These are phyloP conservation scores for Colletotrichum filicis DNA, from an alignment of 2,329 filamentous ascomycete genomes.

Conservation along the genomic window DNA sequence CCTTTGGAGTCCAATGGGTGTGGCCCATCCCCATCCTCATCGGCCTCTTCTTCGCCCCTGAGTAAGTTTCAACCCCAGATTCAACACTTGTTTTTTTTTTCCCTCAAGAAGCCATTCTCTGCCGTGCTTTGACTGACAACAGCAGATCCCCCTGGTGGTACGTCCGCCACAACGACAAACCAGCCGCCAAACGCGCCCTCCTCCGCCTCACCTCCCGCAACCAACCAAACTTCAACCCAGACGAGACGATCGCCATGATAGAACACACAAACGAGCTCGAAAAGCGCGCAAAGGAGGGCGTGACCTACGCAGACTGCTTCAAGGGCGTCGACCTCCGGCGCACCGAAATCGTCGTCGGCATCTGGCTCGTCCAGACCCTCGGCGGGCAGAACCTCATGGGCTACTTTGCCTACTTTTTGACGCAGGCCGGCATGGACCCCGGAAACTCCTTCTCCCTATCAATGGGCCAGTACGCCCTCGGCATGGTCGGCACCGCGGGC, in stretches of 20 bases:
- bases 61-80: conserved; percentile 41
- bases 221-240: conserved; percentile 53
- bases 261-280: conserved; percentile 64
- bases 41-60: conserved; percentile 58
- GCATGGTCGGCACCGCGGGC: conserved; percentile 60
- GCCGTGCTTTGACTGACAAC: too few relatives aligned
- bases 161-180: conserved; percentile 54
- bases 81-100: background rate
- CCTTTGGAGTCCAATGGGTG: conserved; percentile 64
- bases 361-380: conserved; percentile 61
- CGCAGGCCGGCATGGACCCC: conserved; percentile 56
- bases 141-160: conserved; percentile 61
- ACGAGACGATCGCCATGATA: conserved; percentile 64
- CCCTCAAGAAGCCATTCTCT: too few relatives aligned
- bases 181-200: conserved; percentile 53
- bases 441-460: conserved; percentile 56
- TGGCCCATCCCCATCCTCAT: conserved; percentile 60
- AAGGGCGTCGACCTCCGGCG: conserved; percentile 61
- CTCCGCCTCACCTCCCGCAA: conserved; percentile 52
- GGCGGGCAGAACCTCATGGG: conserved; percentile 60
- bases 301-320: conserved; percentile 63
- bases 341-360: conserved; percentile 61
- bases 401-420: conserved; percentile 41
- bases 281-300: conserved; percentile 53
- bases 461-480: conserved; percentile 61